Conservation (phyloP, 2,329 filamentous ascomycete genomes). For the Fusarium illudens region DNA sequence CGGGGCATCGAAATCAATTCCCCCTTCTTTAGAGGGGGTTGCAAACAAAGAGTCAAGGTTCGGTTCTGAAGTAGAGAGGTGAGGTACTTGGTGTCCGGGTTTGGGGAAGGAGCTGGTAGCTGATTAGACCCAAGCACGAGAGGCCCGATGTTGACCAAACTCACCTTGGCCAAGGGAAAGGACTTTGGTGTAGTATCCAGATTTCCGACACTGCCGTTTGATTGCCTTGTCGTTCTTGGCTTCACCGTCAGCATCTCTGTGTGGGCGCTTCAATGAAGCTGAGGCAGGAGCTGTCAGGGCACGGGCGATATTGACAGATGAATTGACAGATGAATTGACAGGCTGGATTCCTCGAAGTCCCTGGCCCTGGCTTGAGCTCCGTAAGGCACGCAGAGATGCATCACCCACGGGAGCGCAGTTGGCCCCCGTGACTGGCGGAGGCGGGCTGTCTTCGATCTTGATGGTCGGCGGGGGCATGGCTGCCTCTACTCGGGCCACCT, state of each 20-base stretch:
- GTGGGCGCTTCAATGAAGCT: conserved; percentile 14
- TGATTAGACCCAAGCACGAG: not conserved
- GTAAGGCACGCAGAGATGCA: conserved; percentile 13
- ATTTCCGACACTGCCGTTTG: not conserved
- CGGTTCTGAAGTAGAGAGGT: conserved; percentile 29
- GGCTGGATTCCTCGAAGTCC: not conserved
- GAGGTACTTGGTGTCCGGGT: conserved; percentile 26
- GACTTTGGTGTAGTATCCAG: conserved; percentile 11
- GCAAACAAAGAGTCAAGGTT: conserved; percentile 18
- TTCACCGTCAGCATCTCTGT: not conserved
- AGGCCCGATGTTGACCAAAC: not conserved
- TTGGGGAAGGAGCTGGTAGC: conserved; percentile 21
- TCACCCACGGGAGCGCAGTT: conserved; percentile 32
- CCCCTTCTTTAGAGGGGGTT: not conserved
- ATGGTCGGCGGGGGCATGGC: not conserved
- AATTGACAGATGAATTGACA: not conserved
- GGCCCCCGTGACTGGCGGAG: conserved; percentile 21
- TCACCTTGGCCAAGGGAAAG: conserved; percentile 32
- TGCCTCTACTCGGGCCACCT: conserved; percentile 20
- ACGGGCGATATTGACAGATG: not conserved
- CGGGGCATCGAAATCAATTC: not conserved
- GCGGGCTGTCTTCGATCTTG: conserved; percentile 13
- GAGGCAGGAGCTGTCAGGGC: not conserved
- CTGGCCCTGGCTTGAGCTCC: not conserved
- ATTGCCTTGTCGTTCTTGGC: not conserved